Percentiles rank a stretch among this genome's conserved stretches.
Conservation (phyloP, 148 eudicot species). For the Beta vulgaris region DNA sequence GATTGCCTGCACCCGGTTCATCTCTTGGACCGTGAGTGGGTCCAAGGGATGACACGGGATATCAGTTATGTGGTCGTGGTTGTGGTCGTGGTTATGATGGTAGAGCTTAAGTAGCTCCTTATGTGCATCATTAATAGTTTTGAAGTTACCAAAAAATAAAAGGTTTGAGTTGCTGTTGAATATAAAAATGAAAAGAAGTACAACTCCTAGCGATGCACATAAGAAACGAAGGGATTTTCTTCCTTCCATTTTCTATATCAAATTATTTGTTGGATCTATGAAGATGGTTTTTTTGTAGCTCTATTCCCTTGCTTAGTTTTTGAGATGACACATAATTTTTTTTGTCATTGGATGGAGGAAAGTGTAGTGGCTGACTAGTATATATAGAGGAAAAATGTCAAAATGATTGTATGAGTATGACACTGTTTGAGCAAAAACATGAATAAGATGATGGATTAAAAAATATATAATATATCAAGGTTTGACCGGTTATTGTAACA, state of each 20-base stretch:
- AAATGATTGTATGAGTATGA: too few species aligned
- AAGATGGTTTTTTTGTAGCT: too few species aligned
- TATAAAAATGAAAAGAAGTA: background rate
- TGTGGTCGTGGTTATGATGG: background rate
- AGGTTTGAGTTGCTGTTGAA: background rate
- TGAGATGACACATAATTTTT: too few species aligned
- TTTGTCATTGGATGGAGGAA: too few species aligned
- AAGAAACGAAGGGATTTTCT: background rate
- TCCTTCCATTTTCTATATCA: background rate
- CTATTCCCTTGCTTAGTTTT: too few species aligned
- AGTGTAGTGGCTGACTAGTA: too few species aligned
- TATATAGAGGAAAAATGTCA: too few species aligned
- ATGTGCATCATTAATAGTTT: background rate
- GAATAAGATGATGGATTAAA: too few species aligned
- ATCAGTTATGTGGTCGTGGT: conserved; percentile 28
- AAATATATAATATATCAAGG: too few species aligned
- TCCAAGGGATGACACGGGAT: conserved; percentile 72
- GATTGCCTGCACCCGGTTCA: conserved; percentile 48
- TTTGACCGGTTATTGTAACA: too few species aligned
- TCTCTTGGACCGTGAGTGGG: conserved; percentile 73
- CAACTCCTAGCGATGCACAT: background rate
- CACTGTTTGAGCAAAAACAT: too few species aligned
- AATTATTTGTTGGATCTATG: too few species aligned
- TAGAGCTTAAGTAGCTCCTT: background rate
- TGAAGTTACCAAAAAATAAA: background rate